Evolutionary conservation across 75 land plant genomes (phyloP).

Genomic region (Cryptomeria japonica): DNA sequence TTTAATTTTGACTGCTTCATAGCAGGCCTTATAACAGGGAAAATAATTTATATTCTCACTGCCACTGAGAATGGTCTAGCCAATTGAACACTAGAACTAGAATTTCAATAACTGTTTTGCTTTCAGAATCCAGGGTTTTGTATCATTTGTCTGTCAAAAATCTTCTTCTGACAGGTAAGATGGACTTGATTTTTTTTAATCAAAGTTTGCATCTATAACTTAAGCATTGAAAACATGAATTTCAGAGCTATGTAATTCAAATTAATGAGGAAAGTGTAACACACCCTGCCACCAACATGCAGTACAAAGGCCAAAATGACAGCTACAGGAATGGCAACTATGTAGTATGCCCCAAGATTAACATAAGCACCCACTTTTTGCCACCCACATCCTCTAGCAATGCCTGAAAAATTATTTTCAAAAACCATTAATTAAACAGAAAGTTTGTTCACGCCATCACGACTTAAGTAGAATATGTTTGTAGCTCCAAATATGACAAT

Average conservation of each 20-base stretch:
- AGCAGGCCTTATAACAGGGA: too few species aligned
- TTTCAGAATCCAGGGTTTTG: too few species aligned
- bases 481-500: neutral
- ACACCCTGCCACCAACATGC: conserved; percentile 61
- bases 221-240: neutral
- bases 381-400: conserved; percentile 86
- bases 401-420: conserved; percentile 35
- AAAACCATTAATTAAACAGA: neutral
- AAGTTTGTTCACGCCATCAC: neutral
- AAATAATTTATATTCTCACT: too few species aligned
- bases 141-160: neutral
- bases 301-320: conserved; percentile 53
- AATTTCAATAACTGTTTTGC: too few species aligned
- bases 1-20: too few species aligned
- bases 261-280: neutral
- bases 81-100: too few species aligned
- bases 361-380: conserved; percentile 66
- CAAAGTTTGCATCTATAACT: neutral
- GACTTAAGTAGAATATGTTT: neutral
- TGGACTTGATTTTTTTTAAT: neutral
- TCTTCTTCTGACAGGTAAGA: neutral
- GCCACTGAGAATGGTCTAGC: too few species aligned
- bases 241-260: neutral
- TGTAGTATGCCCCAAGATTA: conserved; percentile 76
- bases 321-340: conserved; percentile 69